Conservation (phyloP, 768 basidiomycete species). For the Neoboletus brunneissimus region DNA sequence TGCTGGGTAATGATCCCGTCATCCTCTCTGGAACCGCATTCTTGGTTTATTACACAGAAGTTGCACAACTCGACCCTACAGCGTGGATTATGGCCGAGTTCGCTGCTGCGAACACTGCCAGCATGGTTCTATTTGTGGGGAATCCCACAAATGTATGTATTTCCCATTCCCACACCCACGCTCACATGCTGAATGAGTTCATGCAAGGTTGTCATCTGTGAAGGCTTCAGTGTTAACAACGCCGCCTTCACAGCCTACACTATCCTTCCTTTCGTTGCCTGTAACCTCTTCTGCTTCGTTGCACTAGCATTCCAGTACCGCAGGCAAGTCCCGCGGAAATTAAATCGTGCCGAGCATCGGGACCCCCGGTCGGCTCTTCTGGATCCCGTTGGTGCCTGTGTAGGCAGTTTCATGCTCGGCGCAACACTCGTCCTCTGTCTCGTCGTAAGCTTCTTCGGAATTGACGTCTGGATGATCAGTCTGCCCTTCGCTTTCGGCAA, state of each 20-base stretch:
- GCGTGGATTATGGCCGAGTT: slow-evolving; percentile 78
- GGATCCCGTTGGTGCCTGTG: slow-evolving; percentile 71
- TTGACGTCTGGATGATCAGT: slow-evolving; percentile 83
- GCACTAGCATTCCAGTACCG: slow-evolving; percentile 62
- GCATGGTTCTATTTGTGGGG: slow-evolving; percentile 73
- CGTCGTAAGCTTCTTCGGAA: slow-evolving; percentile 68
- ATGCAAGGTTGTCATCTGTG: slow-evolving; percentile 68
- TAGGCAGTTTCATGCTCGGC: slow-evolving; percentile 67
- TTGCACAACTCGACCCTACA: slow-evolving; percentile 45
- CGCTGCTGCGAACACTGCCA: slow-evolving; percentile 76
- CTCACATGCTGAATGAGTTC: background rate
- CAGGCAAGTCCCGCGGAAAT: slow-evolving; percentile 46
- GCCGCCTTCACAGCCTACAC: slow-evolving; percentile 79
- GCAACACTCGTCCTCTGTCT: slow-evolving; percentile 71
- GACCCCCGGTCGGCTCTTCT: slow-evolving; percentile 60
- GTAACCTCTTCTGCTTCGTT: slow-evolving; percentile 58
- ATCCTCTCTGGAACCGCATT: slow-evolving; percentile 91
- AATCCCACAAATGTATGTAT: slow-evolving; percentile 80
- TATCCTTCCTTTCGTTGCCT: slow-evolving; percentile 74
- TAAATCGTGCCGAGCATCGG: slow-evolving; percentile 37
- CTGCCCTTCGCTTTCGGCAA: slow-evolving; percentile 77
- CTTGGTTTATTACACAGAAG: slow-evolving; percentile 81
- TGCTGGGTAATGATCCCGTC: slow-evolving; percentile 94
- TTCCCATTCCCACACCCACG: background rate
- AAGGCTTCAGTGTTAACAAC: slow-evolving; percentile 78